Conservation (phyloP, 169 alveolate species). For the Eimeria tenella region DNA sequence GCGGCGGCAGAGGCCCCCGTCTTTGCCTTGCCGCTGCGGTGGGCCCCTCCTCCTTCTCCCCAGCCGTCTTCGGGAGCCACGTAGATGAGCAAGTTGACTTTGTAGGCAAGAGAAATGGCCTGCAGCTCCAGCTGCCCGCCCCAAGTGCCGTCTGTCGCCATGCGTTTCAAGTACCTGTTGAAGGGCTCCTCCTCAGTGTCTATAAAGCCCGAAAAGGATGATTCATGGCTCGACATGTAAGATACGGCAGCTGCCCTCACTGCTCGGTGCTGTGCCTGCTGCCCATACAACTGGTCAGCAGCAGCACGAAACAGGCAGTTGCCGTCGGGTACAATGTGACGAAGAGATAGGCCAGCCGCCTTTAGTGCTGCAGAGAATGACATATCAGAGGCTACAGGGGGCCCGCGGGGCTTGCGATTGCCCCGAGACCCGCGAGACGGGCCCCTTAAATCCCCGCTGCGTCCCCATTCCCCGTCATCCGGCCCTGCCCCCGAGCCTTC, state of each 20-base stretch:
- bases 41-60: not conserved
- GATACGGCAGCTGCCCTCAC: conserved; percentile 51
- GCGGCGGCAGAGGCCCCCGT: not conserved
- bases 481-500: not conserved
- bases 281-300: conserved; percentile 59
- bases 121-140: conserved; percentile 74
- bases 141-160: conserved; percentile 49
- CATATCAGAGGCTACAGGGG: not conserved
- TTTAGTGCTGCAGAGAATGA: not conserved
- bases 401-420: not conserved
- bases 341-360: conserved; percentile 34
- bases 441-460: too few species aligned
- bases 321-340: conserved; percentile 40
- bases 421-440: not conserved
- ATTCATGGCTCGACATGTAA: conserved; percentile 17
- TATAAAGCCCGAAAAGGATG: not conserved
- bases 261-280: conserved; percentile 44
- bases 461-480: not conserved
- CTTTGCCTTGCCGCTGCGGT: not conserved
- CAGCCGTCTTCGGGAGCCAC: not conserved
- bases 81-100: conserved; percentile 55
- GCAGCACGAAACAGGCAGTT: conserved; percentile 71
- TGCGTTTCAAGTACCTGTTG: conserved; percentile 30
- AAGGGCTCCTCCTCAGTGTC: conserved; percentile 31
- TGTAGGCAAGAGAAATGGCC: conserved; percentile 36